These are phyloP conservation scores for Breynia disticha DNA, from an alignment of 441 rosid genomes.

Conservation along the genomic window DNA sequence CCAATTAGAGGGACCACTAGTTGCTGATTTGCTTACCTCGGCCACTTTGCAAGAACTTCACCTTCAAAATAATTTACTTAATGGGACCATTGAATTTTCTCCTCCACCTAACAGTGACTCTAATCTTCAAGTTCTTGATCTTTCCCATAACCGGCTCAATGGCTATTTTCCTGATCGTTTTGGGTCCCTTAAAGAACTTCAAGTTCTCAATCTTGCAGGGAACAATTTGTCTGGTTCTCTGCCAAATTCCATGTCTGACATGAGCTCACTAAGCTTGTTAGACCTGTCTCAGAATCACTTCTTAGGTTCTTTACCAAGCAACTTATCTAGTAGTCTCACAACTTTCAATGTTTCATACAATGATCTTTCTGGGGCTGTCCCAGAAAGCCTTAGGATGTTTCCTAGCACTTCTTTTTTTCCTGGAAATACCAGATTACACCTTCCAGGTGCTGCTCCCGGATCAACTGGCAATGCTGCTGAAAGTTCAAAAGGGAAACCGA, in stretches of 20 bases:
- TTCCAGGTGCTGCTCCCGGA: conserved; percentile 58
- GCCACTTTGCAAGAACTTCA: conserved; percentile 68
- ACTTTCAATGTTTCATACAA: conserved; percentile 77
- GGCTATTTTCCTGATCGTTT: conserved; percentile 67
- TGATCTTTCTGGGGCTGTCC: conserved; percentile 83
- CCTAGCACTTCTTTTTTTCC: conserved; percentile 72
- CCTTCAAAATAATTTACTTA: conserved; percentile 57
- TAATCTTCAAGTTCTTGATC: conserved; percentile 59
- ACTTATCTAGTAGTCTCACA: conserved; percentile 46
- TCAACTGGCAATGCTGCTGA: conserved; percentile 27
- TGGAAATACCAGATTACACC: conserved; percentile 53
- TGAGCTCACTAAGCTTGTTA: conserved; percentile 54
- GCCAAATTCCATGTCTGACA: conserved; percentile 61
- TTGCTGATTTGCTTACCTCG: conserved; percentile 48
- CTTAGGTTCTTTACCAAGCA: conserved; percentile 70
- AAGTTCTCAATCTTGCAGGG: conserved; percentile 63
- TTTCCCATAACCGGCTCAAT: conserved; percentile 60
- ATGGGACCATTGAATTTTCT: conserved; percentile 50
- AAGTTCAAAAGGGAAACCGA: conserved; percentile 42
- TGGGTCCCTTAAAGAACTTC: conserved; percentile 57
- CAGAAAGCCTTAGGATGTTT: conserved; percentile 69
- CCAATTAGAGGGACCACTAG: conserved; percentile 57
- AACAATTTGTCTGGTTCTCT: conserved; percentile 83
- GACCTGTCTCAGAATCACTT: conserved; percentile 78
- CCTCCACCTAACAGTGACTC: conserved; percentile 31